Percentiles rank a stretch among this genome's conserved stretches.
Evolutionary conservation across 202 grass and related monocot species (phyloP).

Genomic region (Panicum virgatum): DNA sequence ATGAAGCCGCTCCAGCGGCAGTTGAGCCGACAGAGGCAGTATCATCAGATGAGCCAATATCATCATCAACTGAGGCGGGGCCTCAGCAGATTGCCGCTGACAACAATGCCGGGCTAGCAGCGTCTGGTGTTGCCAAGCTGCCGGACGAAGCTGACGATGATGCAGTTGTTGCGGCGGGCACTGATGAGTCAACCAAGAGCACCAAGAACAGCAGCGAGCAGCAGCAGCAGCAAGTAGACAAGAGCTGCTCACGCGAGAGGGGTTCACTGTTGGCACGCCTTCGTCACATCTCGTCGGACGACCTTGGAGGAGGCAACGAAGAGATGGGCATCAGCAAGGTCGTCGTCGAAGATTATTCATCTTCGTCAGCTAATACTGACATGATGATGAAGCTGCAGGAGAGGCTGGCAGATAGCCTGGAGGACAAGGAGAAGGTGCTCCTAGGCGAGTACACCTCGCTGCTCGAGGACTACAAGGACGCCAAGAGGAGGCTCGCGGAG

Average conservation of each 20-base stretch:
- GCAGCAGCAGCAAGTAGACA: constrained; percentile 21
- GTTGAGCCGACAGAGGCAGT: background rate
- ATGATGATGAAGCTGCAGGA: constrained; percentile 49
- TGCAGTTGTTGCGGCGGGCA: background rate
- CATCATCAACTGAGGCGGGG: too few relatives aligned
- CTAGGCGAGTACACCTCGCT: constrained; percentile 55
- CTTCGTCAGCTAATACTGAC: background rate
- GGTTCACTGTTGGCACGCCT: constrained; percentile 40
- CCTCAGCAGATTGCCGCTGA: background rate
- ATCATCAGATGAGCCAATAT: background rate
- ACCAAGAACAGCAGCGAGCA: background rate
- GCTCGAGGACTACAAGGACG: constrained; percentile 67
- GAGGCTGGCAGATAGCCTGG: constrained; percentile 42
- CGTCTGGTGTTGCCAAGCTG: too few relatives aligned
- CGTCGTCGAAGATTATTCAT: background rate
- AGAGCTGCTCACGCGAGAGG: constrained; percentile 38
- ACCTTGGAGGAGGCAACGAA: constrained; percentile 13
- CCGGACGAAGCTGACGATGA: background rate
- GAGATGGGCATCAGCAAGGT: background rate
- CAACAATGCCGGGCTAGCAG: background rate
- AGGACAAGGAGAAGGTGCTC: constrained; percentile 57
- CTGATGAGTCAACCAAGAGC: background rate
- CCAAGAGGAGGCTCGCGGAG: constrained; percentile 60
- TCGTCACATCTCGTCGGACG: constrained; percentile 43
- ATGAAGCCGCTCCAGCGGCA: background rate